Base-by-base conservation (phyloP, 2,329 filamentous ascomycete genomes). In the Neopestalotiopsis sp. region DNA sequence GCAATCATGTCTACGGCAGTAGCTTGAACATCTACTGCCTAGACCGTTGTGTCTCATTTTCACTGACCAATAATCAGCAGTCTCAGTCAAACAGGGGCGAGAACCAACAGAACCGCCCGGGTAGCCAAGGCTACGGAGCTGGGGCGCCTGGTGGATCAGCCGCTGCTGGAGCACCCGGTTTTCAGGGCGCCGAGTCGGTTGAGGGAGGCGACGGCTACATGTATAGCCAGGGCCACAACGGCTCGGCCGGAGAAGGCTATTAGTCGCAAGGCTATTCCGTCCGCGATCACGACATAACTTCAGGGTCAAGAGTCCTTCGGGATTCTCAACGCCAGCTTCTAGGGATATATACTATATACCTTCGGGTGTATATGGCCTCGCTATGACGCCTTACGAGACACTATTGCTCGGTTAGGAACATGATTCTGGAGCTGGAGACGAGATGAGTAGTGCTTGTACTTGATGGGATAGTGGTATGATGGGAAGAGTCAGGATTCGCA, bases 71-170 rank as follows among this genome's bases (percentile, higher is more conserved):
- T 79, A 80, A 82, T 79, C 77, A 86, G 85, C 83, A 95, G 91
- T 94, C 92, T 73, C 92, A 96, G 83, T 92, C 94, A 74, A 92
- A 92, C 81, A 87, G 91, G 74, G 90, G 90, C 71, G 87, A 89
- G 42, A 83, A 82, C 73, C 83, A 85, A 70, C 82, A 81, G 71
- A 82, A 81, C 70, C 81, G 86, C 64, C 86, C 86, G n/a, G 80
- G 79, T 69, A 88, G 86, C 73, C 85, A 87, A 75, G 86, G 85
- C 13, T 88, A 87, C 72, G 85, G 84, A 61, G 80, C 82, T 40
- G 74, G 81, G 42, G 78, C 80, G 45, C 74, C 80, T 61, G 79
- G 81, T 61, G 81, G 80, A 30, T 75, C 81, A 71, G 81, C 79
- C 61, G 79, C 80, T 63, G 80, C 81, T 24, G 77, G 78, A 14